Evolutionary conservation across 2,329 filamentous ascomycete species (phyloP).

Genomic region (Fusarium pseudocircinatum): DNA sequence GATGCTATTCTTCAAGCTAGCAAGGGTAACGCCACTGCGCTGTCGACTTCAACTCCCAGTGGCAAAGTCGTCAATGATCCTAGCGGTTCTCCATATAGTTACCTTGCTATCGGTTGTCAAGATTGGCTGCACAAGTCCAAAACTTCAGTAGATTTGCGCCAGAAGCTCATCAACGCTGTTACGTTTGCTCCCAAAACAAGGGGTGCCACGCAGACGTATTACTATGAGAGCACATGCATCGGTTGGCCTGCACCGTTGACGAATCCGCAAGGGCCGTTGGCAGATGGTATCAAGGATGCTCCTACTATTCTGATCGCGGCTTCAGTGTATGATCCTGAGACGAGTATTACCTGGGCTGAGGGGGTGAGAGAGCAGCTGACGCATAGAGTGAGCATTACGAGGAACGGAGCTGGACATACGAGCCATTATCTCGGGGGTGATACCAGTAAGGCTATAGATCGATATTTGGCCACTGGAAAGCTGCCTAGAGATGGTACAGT

Average conservation of each 20-base stretch:
- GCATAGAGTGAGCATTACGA: conserved; percentile 34
- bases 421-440: conserved; percentile 32
- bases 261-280: conserved; percentile 21
- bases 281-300: not conserved
- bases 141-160: conserved; percentile 18
- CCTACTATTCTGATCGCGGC: conserved; percentile 32
- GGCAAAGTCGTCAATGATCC: not conserved
- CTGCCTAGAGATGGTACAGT: conserved; percentile 36
- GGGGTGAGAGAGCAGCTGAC: conserved; percentile 33
- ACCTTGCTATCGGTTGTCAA: conserved; percentile 38
- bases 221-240: conserved; percentile 29
- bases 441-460: conserved; percentile 35
- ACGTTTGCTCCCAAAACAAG: conserved; percentile 30
- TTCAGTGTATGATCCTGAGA: conserved; percentile 35
- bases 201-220: conserved; percentile 25
- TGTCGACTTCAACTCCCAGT: conserved; percentile 19
- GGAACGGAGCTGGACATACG: conserved; percentile 39
- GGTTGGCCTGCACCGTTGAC: conserved; percentile 36
- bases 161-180: conserved; percentile 10
- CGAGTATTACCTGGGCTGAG: conserved; percentile 32
- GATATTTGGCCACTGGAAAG: conserved; percentile 31
- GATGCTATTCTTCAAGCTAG: conserved; percentile 21
- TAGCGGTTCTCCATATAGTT: conserved; percentile 19
- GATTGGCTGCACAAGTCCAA: conserved; percentile 33
- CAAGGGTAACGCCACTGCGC: conserved; percentile 33